These are phyloP conservation scores for Dendrobium catenatum DNA, from an alignment of 106 monocot species.

Conservation along the genomic window DNA sequence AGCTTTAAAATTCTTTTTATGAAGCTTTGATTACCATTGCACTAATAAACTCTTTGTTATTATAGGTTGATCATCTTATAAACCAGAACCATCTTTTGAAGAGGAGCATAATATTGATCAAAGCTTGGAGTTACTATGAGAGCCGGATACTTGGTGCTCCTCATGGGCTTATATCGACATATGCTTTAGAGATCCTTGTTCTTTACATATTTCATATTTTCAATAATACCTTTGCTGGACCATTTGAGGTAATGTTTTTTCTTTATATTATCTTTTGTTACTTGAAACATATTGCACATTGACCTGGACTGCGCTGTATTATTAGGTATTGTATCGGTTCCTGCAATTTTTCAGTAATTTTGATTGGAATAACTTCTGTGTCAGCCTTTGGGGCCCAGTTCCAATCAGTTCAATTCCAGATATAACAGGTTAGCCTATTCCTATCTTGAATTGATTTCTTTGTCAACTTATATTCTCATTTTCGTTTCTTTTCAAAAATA, in stretches of 20 bases:
- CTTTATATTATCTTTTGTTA: not conserved
- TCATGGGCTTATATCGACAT: constrained; percentile 98
- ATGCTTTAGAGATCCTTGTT: constrained; percentile 94
- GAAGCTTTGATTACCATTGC: not conserved
- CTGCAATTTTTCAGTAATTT: constrained; percentile 97
- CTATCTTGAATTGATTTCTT: not conserved
- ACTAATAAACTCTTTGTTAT: constrained; percentile 2
- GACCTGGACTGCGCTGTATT: not conserved
- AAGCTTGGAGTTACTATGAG: constrained; percentile 96
- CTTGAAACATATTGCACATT: not conserved
- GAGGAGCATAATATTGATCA: constrained; percentile 92
- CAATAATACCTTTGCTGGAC: constrained; percentile 85
- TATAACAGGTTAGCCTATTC: constrained; percentile 32
- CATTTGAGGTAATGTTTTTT: constrained; percentile 73
- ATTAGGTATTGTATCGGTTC: constrained; percentile 92
- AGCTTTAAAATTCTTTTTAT: too few species aligned
- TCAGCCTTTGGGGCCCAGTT: constrained; percentile 76
- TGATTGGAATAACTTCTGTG: constrained; percentile 96
- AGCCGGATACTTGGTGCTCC: constrained; percentile 94
- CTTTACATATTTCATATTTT: constrained; percentile 96
- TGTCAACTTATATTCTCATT: constrained; percentile 3
- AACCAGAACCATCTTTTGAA: constrained; percentile 82
- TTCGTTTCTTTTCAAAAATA: not conserved
- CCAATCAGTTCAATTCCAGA: constrained; percentile 58
- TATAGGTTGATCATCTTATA: constrained; percentile 77